Conservation (phyloP, 164 flowering plant genomes). For the Taxillus chinensis region DNA sequence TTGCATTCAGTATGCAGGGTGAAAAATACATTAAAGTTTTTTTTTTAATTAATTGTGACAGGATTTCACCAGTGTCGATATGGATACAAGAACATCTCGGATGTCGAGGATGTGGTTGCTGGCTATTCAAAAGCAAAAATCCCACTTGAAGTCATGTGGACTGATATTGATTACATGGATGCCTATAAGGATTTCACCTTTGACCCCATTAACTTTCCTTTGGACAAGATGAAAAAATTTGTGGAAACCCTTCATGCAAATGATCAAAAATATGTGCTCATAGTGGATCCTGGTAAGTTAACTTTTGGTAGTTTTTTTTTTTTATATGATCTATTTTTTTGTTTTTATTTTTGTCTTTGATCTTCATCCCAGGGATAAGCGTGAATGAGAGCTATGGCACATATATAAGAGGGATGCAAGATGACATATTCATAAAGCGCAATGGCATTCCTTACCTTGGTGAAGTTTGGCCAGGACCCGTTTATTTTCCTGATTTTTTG, state of each 20-base stretch:
- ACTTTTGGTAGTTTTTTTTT: not conserved
- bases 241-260: slow-evolving; percentile 46
- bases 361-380: slow-evolving; percentile 36
- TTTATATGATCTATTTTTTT: too few relatives aligned
- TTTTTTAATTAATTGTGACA: slow-evolving; percentile 2
- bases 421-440: slow-evolving; percentile 52
- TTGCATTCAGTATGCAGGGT: too few relatives aligned
- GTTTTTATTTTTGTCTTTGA: too few relatives aligned
- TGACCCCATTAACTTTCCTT: slow-evolving; percentile 68
- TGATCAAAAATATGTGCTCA: slow-evolving; percentile 63
- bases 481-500: slow-evolving; percentile 67
- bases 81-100: slow-evolving; percentile 62
- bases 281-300: slow-evolving; percentile 67
- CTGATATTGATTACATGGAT: slow-evolving; percentile 88
- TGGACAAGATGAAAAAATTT: slow-evolving; percentile 37
- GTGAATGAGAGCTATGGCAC: slow-evolving; percentile 51
- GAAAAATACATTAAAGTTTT: too few relatives aligned
- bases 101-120: slow-evolving; percentile 60
- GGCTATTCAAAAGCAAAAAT: slow-evolving; percentile 71
- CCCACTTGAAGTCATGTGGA: slow-evolving; percentile 95
- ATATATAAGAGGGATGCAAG: slow-evolving; percentile 48
- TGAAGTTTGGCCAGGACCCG: slow-evolving; percentile 71
- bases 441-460: slow-evolving; percentile 51
- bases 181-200: slow-evolving; percentile 70
- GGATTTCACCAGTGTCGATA: slow-evolving; percentile 86